Evolutionary conservation across 768 basidiomycete species (phyloP), one percentile per base, ranked within the genome.

Genomic region (Sarcodon aspratus): DNA sequence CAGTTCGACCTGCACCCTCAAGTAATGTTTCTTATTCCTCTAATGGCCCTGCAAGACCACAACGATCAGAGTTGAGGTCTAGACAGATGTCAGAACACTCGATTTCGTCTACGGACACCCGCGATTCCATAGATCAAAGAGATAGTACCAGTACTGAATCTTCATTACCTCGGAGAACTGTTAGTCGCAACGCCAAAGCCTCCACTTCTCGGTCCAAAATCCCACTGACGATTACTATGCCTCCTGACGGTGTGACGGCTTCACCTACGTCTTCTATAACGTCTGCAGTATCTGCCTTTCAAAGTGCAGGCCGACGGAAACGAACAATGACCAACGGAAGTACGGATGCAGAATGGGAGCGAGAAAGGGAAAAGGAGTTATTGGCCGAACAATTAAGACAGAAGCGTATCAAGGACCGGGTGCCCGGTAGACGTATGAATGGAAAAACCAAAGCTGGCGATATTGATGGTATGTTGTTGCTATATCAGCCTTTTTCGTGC

Each of bases 261-360:
- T 55, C 64, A n/a, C 57, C 62, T 27, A 51, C 55, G 5, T 50
- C 61, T 27, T 45, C 85, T 35, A 66, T 67, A 12, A 70, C 71
- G 44, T 80, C 74, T 13, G 83, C 74, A 11, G 66, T 88, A 58
- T 76, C 82, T 49, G 83, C 85, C 18, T 89, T 89, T 61, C 77
- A 79, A 59, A 73, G 74, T 46, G 79, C 80, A 4, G 80, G 78
- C 40, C 67, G 70, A n/a, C 70, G 79, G 53, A 78, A 51, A 42
- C 52, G 78, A 36, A 72, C 69, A 11, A 72, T 72, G 61, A 68
- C 71, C 11, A 71, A 74, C 48, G 82, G 74, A 17, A 76, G 74
- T 33, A 69, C 67, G 9, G 79, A 81, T 42, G 59, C 63, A 36
- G 75, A 80, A 38, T 74, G 80, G 56, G 74, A 77, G 55, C 65